Conservation (phyloP, 108 stramenopile species). For the Epithemia pelagica region DNA sequence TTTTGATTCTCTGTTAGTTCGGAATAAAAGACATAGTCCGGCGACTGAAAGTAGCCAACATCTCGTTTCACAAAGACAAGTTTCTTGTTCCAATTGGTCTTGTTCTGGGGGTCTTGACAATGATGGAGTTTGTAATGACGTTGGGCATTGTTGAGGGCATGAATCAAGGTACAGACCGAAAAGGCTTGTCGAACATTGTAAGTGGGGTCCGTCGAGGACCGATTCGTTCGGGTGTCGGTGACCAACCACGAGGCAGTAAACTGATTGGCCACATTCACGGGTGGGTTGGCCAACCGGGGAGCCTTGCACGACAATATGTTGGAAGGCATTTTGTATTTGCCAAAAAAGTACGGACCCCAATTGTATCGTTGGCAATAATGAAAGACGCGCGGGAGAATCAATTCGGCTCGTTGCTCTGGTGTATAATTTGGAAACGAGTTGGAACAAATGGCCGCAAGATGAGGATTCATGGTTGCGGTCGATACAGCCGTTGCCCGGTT, state of each 20-base stretch:
- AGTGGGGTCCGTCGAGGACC: too few relatives aligned
- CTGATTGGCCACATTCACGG: slow-evolving; percentile 17
- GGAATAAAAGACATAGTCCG: too few relatives aligned
- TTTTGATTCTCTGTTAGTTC: too few relatives aligned
- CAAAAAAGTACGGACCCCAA: slow-evolving; percentile 55
- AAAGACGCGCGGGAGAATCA: slow-evolving; percentile 38
- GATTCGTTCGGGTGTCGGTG: not conserved
- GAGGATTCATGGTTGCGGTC: not conserved
- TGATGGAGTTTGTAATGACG: slow-evolving; percentile 21
- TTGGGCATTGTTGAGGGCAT: slow-evolving; percentile 41
- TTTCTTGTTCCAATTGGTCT: slow-evolving; percentile 28
- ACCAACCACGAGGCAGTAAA: not conserved
- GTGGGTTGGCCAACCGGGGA: slow-evolving; percentile 53
- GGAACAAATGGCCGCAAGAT: not conserved
- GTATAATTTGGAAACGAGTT: not conserved
- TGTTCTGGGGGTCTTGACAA: slow-evolving; percentile 58
- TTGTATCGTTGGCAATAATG: slow-evolving; percentile 81
- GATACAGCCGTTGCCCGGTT: too few relatives aligned
- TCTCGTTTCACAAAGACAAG: too few relatives aligned
- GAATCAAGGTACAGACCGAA: slow-evolving; percentile 42
- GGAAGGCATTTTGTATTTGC: slow-evolving; percentile 52
- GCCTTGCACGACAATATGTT: slow-evolving; percentile 64
- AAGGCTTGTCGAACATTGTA: slow-evolving; percentile 14
- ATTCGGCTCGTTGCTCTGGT: not conserved
- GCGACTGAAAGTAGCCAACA: too few relatives aligned